phyloP scores from a whole-genome alignment of 805 yeast genomes.

The Metschnikowia aberdeeniae region DNA sequence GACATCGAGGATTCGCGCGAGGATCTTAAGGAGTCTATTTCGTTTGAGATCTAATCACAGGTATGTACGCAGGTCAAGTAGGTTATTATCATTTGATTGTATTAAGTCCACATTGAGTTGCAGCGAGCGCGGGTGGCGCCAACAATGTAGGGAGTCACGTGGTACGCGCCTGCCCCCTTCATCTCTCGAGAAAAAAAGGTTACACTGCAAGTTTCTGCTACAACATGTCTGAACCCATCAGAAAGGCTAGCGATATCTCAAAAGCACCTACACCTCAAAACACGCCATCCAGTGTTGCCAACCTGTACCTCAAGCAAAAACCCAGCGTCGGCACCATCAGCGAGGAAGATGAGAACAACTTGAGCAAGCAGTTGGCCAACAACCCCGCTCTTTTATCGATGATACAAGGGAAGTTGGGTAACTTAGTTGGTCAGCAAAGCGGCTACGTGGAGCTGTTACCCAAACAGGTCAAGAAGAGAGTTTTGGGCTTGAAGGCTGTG shows the following conservation, averaged over 20 bases:
- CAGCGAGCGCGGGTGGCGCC: neutral
- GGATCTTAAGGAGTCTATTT: conserved; percentile 7
- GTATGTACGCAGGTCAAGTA: neutral
- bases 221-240: conserved; percentile 83
- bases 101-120: no score
- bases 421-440: conserved; percentile 78
- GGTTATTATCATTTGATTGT: no score
- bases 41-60: conserved; percentile 9
- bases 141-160: neutral
- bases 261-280: conserved; percentile 98
- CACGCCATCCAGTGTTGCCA: conserved; percentile 87
- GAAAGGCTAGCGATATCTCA: conserved; percentile 69
- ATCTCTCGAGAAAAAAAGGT: conserved; percentile 6
- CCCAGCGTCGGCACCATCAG: conserved; percentile 61
- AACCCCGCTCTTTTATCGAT: conserved; percentile 80
- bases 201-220: neutral
- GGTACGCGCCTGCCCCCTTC: conserved; percentile 8
- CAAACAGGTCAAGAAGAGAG: conserved; percentile 64
- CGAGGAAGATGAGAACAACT: conserved; percentile 42
- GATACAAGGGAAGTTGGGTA: conserved; percentile 86
- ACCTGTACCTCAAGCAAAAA: conserved; percentile 63
- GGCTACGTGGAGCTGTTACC: conserved; percentile 84
- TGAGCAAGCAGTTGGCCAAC: conserved; percentile 53
- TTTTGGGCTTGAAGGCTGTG: conserved; percentile 75
- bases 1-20: conserved; percentile 13